A percentile compares a stretch with the other conserved stretches of the same genome.
Evolutionary conservation across 116 monocot genomes (phyloP).

Genomic region (Zostera marina): DNA sequence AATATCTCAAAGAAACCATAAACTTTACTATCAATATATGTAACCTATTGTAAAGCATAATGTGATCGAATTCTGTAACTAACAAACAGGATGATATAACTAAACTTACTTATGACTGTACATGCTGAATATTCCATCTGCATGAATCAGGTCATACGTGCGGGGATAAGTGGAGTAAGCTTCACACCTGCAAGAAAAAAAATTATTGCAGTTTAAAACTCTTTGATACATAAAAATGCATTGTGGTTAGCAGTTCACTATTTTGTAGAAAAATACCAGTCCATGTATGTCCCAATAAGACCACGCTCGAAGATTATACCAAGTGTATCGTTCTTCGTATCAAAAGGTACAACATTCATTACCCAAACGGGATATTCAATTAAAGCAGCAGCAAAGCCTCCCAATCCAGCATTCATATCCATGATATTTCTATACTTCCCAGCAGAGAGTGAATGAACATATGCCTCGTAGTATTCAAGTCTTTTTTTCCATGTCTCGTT

Average conservation of each 20-base stretch:
- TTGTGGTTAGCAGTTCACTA: no score
- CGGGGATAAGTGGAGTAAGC: conserved; percentile 74
- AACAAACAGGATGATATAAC: neutral
- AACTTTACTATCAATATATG: no score
- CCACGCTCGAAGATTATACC: conserved; percentile 89
- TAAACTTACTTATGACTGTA: conserved; percentile 48
- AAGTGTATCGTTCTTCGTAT: conserved; percentile 39
- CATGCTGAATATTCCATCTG: conserved; percentile 45
- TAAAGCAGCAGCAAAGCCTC: conserved; percentile 76
- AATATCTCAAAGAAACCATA: no score
- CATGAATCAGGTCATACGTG: conserved; percentile 73
- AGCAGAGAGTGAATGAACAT: conserved; percentile 16
- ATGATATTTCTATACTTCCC: conserved; percentile 76
- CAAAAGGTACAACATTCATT: conserved; percentile 81
- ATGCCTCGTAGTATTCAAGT: conserved; percentile 30
- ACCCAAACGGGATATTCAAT: conserved; percentile 82
- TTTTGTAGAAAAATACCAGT: conserved; percentile 33
- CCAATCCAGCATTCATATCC: conserved; percentile 93
- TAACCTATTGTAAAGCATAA: no score
- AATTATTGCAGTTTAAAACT: no score
- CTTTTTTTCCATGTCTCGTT: conserved; percentile 37
- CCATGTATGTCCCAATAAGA: conserved; percentile 85
- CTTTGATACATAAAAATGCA: no score
- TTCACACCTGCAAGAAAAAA: conserved; percentile 40
- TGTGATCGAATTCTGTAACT: no score